Conservation (phyloP, 2,329 filamentous ascomycete genomes). For the Fusarium heterosporum region DNA sequence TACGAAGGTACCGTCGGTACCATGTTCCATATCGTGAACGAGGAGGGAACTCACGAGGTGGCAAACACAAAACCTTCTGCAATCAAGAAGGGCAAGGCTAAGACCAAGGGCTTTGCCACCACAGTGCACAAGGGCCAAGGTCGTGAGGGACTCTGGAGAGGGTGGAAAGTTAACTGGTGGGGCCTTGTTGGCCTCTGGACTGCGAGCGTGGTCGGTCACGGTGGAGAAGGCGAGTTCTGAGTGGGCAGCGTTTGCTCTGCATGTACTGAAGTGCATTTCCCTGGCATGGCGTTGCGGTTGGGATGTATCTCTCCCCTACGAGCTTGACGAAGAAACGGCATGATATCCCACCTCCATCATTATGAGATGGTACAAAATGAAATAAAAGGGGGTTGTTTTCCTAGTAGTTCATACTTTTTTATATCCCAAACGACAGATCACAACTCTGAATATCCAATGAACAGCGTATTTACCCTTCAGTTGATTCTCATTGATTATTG, state of each 20-base stretch:
- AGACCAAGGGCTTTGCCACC: constrained; percentile 48
- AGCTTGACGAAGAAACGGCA: constrained; percentile 55
- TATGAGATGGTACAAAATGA: constrained; percentile 35
- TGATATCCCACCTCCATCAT: constrained; percentile 56
- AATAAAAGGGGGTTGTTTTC: constrained; percentile 17
- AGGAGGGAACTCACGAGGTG: constrained; percentile 77
- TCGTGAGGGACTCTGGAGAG: constrained; percentile 74
- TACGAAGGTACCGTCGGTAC: constrained; percentile 92
- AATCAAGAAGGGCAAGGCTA: constrained; percentile 50
- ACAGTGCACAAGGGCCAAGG: constrained; percentile 72
- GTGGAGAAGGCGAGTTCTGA: constrained; percentile 71
- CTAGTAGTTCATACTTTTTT: constrained; percentile 44
- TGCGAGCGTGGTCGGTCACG: constrained; percentile 71
- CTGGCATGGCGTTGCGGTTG: constrained; percentile 52
- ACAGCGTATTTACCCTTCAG: neutral
- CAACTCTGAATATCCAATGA: constrained; percentile 28
- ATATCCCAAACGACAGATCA: constrained; percentile 29
- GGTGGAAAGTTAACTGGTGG: constrained; percentile 84
- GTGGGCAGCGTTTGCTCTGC: constrained; percentile 33
- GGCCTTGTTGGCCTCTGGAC: constrained; percentile 80
- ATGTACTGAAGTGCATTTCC: constrained; percentile 46
- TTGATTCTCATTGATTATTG: neutral
- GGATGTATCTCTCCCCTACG: constrained; percentile 53
- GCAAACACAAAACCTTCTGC: constrained; percentile 49
- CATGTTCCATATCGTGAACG: constrained; percentile 85